phyloP scores from a whole-genome alignment of 1,284 basidiomycete species.

The Wallemia hederae region DNA sequence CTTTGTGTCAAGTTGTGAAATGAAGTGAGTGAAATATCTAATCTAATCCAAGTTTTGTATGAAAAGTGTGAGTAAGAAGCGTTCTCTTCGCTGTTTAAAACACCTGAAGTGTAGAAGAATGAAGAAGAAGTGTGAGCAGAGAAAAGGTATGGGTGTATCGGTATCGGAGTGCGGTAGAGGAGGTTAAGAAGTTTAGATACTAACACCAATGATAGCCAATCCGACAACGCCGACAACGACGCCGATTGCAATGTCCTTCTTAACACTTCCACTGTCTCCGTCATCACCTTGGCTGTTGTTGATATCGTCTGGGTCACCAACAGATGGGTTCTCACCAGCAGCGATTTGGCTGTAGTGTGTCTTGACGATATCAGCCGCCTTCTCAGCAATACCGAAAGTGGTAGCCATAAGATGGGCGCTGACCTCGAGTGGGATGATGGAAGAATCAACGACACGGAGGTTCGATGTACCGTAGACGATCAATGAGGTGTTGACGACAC shows the following conservation, averaged over 20 bases:
- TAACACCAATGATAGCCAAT: not conserved
- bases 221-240: not conserved
- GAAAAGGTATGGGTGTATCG: not conserved
- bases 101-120: not conserved
- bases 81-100: not conserved
- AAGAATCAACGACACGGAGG: constrained; percentile 26
- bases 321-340: not conserved
- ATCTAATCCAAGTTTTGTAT: not conserved
- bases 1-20: not conserved
- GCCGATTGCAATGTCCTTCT: not conserved
- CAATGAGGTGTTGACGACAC: constrained; percentile 32
- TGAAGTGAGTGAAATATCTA: not conserved
- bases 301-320: not conserved
- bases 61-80: not conserved
- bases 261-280: not conserved
- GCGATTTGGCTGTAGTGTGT: constrained; percentile 8
- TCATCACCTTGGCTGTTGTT: not conserved
- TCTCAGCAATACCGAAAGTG: constrained; percentile 39
- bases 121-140: not conserved
- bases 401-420: constrained; percentile 23
- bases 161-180: not conserved
- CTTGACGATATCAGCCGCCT: constrained; percentile 31
- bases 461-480: constrained; percentile 32
- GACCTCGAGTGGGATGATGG: constrained; percentile 16
- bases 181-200: not conserved